Evolutionary conservation across 2,329 filamentous ascomycete species (phyloP), one percentile per base, ranked within the genome.

Genomic region (Xylariaceae sp.): DNA sequence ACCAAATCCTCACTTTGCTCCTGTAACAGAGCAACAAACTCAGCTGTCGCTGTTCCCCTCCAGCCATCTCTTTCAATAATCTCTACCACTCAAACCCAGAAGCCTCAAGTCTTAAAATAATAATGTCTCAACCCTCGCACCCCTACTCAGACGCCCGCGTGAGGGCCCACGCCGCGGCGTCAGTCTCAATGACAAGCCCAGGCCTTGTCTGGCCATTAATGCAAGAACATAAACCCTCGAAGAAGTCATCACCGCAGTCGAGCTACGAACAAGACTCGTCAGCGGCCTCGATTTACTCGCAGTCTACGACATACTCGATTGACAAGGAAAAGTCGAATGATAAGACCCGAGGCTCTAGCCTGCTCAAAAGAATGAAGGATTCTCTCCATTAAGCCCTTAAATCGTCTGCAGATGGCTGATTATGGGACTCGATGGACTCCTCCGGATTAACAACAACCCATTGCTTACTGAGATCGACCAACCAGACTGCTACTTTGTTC

Each of bases 171-270:
- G 27, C n/a, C n/a, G n/a, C n/a, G n/a, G n/a, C n/a, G n/a, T 55
- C 55, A 2, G 19, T 59, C 21, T 48, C 57, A 20, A 57, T 54
- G 16, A 56, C 57, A 1, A 55, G 54, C 38, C 57, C 55, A 6
- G 50, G 42, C 23, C 55, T 59, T 32, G 41, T 56, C 38, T 59
- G 55, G 53, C 36, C 53, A 14, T 37, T 53, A 25, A 39, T 56
- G 4, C 44, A 53, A 35, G 53, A 60, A 34, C 50, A 57, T 19
- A 56, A 55, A 35, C 47, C 40, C 17, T 39, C 32, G 8, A 35
- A 22, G 19, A 48, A 25, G 22, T 4, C 27, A 12, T 21, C 12
- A 22, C 38, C 23, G 5, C 35, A 21, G 40, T 7, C 32, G 11
- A 37, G 36, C 21, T 39, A 25, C 29, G 17, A 40, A 23, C 33